Evolutionary conservation across 2,329 filamentous ascomycete species (phyloP).

Genomic region (Ophiostoma ips): DNA sequence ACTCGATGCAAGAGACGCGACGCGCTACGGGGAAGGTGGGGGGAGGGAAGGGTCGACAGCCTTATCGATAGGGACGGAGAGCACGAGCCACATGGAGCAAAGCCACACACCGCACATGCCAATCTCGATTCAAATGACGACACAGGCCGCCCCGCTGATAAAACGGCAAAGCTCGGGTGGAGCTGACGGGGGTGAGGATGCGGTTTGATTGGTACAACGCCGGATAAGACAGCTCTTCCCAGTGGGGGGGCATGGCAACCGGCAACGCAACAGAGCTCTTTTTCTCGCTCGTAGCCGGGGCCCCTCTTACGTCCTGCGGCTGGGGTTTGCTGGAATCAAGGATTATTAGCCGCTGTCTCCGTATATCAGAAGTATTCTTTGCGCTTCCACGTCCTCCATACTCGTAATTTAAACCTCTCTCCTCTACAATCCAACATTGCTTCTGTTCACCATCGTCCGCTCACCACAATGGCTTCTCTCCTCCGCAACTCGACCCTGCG

Average conservation of each 20-base stretch:
- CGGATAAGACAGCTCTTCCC: background rate
- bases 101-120: too few relatives aligned
- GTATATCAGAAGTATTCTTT: background rate
- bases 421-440: background rate
- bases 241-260: too few relatives aligned
- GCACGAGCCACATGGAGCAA: background rate
- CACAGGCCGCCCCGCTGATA: background rate
- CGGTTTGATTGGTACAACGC: constrained; percentile 1
- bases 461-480: constrained; percentile 8
- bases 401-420: background rate
- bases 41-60: background rate
- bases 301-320: too few relatives aligned
- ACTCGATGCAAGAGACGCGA: constrained; percentile 1
- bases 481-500: constrained; percentile 51
- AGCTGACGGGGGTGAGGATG: background rate
- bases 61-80: background rate
- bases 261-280: too few relatives aligned
- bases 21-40: background rate
- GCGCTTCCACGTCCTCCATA: background rate
- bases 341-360: too few relatives aligned
- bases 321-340: too few relatives aligned
- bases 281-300: too few relatives aligned
- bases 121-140: constrained; percentile 4
- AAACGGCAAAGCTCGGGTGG: constrained; percentile 11
- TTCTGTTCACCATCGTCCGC: background rate